phyloP scores from a whole-genome alignment of 306 rosid genomes.

The Gastrolobium villosum region DNA sequence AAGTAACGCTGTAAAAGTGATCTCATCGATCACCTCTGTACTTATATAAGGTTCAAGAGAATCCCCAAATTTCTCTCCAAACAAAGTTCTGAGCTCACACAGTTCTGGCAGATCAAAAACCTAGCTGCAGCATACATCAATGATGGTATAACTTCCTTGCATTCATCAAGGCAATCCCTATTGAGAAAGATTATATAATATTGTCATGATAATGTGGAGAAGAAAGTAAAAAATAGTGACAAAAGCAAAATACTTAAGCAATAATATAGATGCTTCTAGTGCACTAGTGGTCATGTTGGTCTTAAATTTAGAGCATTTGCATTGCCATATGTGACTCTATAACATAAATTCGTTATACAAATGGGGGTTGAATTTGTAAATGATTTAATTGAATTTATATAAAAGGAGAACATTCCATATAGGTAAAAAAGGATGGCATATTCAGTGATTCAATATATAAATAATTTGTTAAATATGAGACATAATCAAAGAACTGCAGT shows the following conservation, averaged over 20 bases:
- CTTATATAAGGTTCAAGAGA: conserved; percentile 60
- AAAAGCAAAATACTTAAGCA: no score
- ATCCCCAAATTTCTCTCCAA: conserved; percentile 65
- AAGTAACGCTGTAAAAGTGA: not conserved
- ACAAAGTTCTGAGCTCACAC: conserved; percentile 72
- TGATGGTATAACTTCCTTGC: conserved; percentile 79
- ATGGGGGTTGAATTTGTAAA: no score
- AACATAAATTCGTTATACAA: no score
- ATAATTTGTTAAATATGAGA: not conserved
- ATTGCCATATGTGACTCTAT: no score
- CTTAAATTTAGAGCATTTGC: no score
- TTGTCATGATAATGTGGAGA: conserved; percentile 41
- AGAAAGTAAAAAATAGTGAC: conserved; percentile 31
- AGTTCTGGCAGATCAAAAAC: conserved; percentile 89
- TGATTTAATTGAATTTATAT: no score
- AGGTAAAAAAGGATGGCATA: not conserved
- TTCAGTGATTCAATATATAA: not conserved
- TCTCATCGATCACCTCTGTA: conserved; percentile 65
- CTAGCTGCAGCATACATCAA: conserved; percentile 89
- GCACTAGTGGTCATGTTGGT: no score
- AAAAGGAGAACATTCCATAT: no score
- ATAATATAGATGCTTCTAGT: no score
- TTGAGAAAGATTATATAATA: conserved; percentile 20
- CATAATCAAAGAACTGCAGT: not conserved
- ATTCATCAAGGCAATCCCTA: conserved; percentile 82